Conservation (phyloP, 2,329 filamentous ascomycete genomes). For the Pseudogymnoascus sp. region DNA sequence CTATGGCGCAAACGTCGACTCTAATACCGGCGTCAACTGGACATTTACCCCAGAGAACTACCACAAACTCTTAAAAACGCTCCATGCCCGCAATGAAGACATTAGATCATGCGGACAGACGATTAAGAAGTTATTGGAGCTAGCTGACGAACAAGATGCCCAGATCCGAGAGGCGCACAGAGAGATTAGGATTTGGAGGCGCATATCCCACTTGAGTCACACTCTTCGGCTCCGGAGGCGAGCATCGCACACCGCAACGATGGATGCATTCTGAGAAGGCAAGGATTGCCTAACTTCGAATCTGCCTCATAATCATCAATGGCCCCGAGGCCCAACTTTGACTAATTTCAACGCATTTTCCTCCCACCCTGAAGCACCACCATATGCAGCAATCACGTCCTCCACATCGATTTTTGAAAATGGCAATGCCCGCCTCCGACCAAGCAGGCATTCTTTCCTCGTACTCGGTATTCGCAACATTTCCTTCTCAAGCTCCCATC, state of each 20-base stretch:
- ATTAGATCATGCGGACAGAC: not conserved
- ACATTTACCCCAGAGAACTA: not conserved
- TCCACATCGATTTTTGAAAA: constrained; percentile 35
- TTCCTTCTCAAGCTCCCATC: constrained; percentile 72
- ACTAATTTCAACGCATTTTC: constrained; percentile 57
- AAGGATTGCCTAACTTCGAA: not conserved
- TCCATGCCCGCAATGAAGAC: not conserved
- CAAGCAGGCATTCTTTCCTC: constrained; percentile 74
- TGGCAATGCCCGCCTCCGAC: constrained; percentile 39
- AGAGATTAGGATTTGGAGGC: not conserved
- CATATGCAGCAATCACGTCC: constrained; percentile 43
- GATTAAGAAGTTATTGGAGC: not conserved
- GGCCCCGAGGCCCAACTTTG: constrained; percentile 34
- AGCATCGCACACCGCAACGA: no score
- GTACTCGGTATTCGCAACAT: constrained; percentile 89
- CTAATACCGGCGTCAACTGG: not conserved
- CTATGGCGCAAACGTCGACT: no score
- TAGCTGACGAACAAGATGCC: not conserved
- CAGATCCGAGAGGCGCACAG: not conserved
- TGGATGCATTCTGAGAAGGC: not conserved
- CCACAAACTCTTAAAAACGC: not conserved
- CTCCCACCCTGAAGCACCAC: constrained; percentile 50
- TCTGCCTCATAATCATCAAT: constrained; percentile 14
- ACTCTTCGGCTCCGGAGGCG: not conserved
- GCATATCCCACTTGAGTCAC: not conserved